Percentiles rank a stretch among this genome's conserved stretches.
Conservation (phyloP, 331 rosid species). For the Telfairia occidentalis region DNA sequence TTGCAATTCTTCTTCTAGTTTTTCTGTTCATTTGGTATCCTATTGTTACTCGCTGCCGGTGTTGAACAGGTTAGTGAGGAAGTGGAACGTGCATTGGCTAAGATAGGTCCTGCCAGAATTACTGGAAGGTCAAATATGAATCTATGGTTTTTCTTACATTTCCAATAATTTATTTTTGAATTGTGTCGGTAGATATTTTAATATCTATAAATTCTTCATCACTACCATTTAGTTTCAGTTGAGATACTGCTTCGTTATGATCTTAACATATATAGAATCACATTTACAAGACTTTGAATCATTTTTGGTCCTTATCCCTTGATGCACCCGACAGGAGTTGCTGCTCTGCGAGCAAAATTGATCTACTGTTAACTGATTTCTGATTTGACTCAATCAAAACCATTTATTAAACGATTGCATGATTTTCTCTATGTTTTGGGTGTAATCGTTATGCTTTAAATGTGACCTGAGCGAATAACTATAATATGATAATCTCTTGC, state of each 20-base stretch:
- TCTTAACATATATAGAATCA: background rate
- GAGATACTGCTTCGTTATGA: background rate
- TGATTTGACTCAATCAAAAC: background rate
- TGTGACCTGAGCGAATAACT: background rate
- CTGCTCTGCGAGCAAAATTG: background rate
- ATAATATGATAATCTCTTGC: background rate
- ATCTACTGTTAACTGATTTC: background rate
- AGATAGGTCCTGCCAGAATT: conserved; percentile 79
- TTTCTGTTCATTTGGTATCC: conserved; percentile 10
- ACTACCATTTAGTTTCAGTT: background rate
- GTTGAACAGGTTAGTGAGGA: conserved; percentile 75
- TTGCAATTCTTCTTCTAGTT: background rate
- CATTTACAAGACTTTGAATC: background rate
- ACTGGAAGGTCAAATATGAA: conserved; percentile 49
- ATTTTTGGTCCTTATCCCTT: background rate
- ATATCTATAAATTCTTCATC: background rate
- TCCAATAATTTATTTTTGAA: background rate
- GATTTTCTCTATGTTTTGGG: background rate
- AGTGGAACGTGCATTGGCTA: conserved; percentile 95
- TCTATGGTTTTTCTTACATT: background rate
- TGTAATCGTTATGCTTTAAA: background rate
- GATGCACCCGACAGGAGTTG: background rate
- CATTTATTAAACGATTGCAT: background rate
- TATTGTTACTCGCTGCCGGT: conserved; percentile 8
- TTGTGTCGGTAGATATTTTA: background rate